These are phyloP conservation scores for Skeletonema potamos DNA, from an alignment of 108 stramenopile species.

Conservation along the genomic window DNA sequence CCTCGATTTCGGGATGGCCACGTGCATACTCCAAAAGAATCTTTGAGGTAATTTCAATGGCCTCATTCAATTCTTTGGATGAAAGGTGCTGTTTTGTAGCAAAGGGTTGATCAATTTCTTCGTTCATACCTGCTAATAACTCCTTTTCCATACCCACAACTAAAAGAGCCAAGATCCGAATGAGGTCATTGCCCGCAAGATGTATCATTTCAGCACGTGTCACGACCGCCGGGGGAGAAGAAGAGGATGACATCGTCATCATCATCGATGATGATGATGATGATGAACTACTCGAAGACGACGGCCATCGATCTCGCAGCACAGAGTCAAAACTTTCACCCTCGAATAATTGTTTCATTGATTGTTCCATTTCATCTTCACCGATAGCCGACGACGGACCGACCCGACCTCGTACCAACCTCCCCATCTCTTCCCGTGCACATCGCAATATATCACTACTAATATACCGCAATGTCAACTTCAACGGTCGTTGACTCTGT, in stretches of 20 bases:
- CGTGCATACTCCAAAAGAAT: conserved; percentile 71
- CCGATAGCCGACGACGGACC: conserved; percentile 32
- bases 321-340: conserved; percentile 44
- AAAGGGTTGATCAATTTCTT: conserved; percentile 2
- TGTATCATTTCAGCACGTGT: conserved; percentile 58
- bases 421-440: conserved; percentile 86
- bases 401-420: conserved; percentile 76
- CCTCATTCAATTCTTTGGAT: conserved; percentile 66
- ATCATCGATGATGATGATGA: conserved; percentile 6
- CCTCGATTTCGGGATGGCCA: conserved; percentile 46
- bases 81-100: conserved; percentile 37
- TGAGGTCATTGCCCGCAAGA: conserved; percentile 67
- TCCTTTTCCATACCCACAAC: conserved; percentile 77
- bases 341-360: neutral
- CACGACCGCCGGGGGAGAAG: conserved; percentile 7
- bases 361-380: neutral
- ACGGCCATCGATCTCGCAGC: conserved; percentile 31
- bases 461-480: conserved; percentile 70
- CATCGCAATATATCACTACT: conserved; percentile 60
- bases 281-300: conserved; percentile 4
- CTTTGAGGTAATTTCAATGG: conserved; percentile 79
- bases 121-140: conserved; percentile 24
- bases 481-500: conserved; percentile 79
- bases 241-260: conserved; percentile 44
- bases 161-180: conserved; percentile 73